phyloP scores from a whole-genome alignment of 768 basidiomycete species.

The Aureoboletus auriporus region DNA sequence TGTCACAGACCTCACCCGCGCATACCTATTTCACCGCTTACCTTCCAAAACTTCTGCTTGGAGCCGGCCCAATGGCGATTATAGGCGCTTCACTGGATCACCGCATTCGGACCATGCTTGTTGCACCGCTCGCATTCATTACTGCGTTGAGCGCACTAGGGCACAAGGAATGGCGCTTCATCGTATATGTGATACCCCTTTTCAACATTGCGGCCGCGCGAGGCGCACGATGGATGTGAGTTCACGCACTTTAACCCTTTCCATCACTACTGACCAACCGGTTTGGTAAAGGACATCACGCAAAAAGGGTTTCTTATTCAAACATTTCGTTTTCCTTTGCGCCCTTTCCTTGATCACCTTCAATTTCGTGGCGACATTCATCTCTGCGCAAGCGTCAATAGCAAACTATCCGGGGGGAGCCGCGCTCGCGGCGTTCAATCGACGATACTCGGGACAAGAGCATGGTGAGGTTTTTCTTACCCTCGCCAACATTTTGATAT shows the following conservation, averaged over 20 bases:
- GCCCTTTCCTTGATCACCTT: constrained; percentile 44
- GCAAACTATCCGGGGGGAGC: constrained; percentile 88
- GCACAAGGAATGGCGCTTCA: constrained; percentile 98
- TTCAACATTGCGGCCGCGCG: constrained; percentile 78
- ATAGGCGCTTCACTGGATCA: constrained; percentile 48
- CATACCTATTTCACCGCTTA: constrained; percentile 60
- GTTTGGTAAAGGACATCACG: constrained; percentile 37
- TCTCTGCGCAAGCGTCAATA: constrained; percentile 57
- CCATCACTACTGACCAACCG: not conserved
- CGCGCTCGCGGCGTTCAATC: constrained; percentile 63
- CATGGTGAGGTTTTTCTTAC: constrained; percentile 23
- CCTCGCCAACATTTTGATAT: not conserved
- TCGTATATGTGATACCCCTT: constrained; percentile 80
- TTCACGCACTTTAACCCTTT: not conserved
- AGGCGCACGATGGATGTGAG: constrained; percentile 63
- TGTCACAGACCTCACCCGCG: constrained; percentile 60
- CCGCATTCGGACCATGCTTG: constrained; percentile 47
- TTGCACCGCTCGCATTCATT: constrained; percentile 53
- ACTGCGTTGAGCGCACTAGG: constrained; percentile 67
- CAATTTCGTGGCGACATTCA: constrained; percentile 51
- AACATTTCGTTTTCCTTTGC: constrained; percentile 42
- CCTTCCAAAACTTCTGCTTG: constrained; percentile 77
- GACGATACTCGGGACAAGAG: constrained; percentile 34
- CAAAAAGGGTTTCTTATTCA: constrained; percentile 46
- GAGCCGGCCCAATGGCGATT: constrained; percentile 55